Evolutionary conservation across 2,329 filamentous ascomycete genomes (phyloP).

Genomic region (Diaporthe destruens): DNA sequence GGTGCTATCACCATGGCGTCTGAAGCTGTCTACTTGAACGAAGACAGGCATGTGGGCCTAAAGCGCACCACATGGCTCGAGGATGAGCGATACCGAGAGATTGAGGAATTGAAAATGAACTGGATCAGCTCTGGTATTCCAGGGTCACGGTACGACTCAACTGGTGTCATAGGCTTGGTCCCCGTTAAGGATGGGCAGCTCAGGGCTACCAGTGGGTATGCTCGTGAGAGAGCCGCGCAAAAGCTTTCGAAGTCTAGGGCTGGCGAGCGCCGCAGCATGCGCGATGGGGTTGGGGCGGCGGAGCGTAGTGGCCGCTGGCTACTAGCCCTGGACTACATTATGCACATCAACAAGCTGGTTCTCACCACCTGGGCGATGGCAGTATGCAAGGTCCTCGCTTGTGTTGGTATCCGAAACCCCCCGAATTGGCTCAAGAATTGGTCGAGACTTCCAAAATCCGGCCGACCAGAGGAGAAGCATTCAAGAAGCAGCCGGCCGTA

Average conservation of each 20-base stretch:
- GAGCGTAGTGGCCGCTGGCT: conserved; percentile 85
- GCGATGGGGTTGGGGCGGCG: conserved; percentile 80
- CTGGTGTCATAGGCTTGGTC: conserved; percentile 67
- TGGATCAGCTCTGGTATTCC: conserved; percentile 62
- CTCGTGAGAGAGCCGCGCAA: conserved; percentile 77
- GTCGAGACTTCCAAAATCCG: conserved; percentile 55
- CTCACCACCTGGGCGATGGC: conserved; percentile 69
- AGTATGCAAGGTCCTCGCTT: conserved; percentile 65
- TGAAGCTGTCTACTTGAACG: conserved; percentile 95
- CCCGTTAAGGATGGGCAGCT: conserved; percentile 63
- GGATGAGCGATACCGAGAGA: conserved; percentile 83
- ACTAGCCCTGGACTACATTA: conserved; percentile 80
- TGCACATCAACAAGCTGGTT: conserved; percentile 78
- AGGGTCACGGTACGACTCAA: conserved; percentile 63
- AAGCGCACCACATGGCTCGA: conserved; percentile 90
- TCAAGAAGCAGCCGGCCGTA: conserved; percentile 52
- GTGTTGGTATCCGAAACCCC: conserved; percentile 70
- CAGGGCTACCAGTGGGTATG: conserved; percentile 69
- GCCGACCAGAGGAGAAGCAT: conserved; percentile 40
- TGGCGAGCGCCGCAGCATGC: conserved; percentile 57
- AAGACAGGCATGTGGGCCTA: conserved; percentile 81
- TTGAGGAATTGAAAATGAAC: conserved; percentile 71
- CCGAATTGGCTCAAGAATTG: conserved; percentile 74
- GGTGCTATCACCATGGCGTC: conserved; percentile 91
- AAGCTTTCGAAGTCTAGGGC: conserved; percentile 62